A percentile compares a stretch with the other conserved stretches of the same genome.
phyloP scores from a whole-genome alignment of 2,329 filamentous ascomycete genomes.

The Penicillium sp. region DNA sequence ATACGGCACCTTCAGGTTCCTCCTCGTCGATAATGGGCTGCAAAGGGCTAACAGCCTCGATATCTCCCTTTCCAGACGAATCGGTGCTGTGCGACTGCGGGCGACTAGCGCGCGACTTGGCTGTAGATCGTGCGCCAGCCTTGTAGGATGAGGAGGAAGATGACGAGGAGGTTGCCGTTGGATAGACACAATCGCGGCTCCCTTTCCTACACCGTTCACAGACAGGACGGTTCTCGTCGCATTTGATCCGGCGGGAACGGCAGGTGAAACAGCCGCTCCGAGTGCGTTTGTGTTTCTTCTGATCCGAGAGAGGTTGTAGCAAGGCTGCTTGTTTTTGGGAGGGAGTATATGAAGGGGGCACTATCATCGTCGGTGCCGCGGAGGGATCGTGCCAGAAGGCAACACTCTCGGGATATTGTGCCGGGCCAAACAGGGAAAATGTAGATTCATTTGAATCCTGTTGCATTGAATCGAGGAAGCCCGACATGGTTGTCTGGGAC shows the following conservation, averaged over 20 bases:
- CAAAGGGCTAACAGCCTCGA: slow-evolving; percentile 41
- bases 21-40: slow-evolving; percentile 48
- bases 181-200: slow-evolving; percentile 85
- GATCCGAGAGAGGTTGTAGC: slow-evolving; percentile 52
- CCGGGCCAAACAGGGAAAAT: slow-evolving; percentile 36
- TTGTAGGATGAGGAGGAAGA: slow-evolving; percentile 42
- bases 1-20: slow-evolving; percentile 31
- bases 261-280: slow-evolving; percentile 94
- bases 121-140: slow-evolving; percentile 39
- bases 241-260: slow-evolving; percentile 85
- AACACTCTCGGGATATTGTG: slow-evolving; percentile 44
- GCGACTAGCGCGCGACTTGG: slow-evolving; percentile 43
- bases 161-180: slow-evolving; percentile 53
- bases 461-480: slow-evolving; percentile 28
- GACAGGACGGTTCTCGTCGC: slow-evolving; percentile 81
- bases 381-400: slow-evolving; percentile 46
- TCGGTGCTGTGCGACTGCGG: slow-evolving; percentile 47
- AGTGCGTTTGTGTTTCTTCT: slow-evolving; percentile 89
- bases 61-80: slow-evolving; percentile 53
- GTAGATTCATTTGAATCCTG: slow-evolving; percentile 30
- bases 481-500: slow-evolving; percentile 32
- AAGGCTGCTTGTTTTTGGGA: slow-evolving; percentile 30
- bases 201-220: slow-evolving; percentile 94
- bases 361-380: slow-evolving; percentile 17
- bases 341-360: slow-evolving; percentile 17